Evolutionary conservation across 495 filamentous ascomycete species (phyloP).

Genomic region (Penicillium longicatenatum): DNA sequence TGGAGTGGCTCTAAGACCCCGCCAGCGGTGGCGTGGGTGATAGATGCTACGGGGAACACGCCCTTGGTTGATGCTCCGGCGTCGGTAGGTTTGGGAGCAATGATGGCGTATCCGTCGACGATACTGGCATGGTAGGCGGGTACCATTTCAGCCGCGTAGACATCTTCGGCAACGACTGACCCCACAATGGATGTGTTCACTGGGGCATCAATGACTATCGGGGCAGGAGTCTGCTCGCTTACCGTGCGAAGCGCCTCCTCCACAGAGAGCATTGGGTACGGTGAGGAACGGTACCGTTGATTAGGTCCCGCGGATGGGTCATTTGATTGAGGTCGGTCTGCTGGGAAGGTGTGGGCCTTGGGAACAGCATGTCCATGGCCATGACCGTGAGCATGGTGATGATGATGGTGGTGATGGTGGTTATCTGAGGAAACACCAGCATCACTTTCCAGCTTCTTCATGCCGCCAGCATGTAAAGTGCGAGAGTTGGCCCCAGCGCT

Average conservation of each 20-base stretch:
- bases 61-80: slow-evolving; percentile 65
- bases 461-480: slow-evolving; percentile 74
- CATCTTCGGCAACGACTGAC: slow-evolving; percentile 77
- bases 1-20: slow-evolving; percentile 58
- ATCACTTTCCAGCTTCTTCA: slow-evolving; percentile 81
- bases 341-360: slow-evolving; percentile 68
- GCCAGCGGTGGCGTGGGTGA: slow-evolving; percentile 80
- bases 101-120: slow-evolving; percentile 93
- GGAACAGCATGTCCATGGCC: slow-evolving; percentile 66
- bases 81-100: slow-evolving; percentile 43
- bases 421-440: slow-evolving; percentile 58
- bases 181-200: slow-evolving; percentile 69
- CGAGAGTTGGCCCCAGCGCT: slow-evolving; percentile 83
- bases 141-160: slow-evolving; percentile 76
- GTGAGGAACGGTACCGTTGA: slow-evolving; percentile 76
- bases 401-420: slow-evolving; percentile 55
- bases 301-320: slow-evolving; percentile 79
- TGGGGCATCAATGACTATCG: slow-evolving; percentile 53
- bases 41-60: slow-evolving; percentile 79
- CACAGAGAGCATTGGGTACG: slow-evolving; percentile 90
- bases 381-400: slow-evolving; percentile 60
- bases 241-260: slow-evolving; percentile 77
- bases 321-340: slow-evolving; percentile 68
- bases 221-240: slow-evolving; percentile 63
- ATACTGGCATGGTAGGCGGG: slow-evolving; percentile 95